Percentiles rank a stretch among this genome's conserved stretches.
phyloP scores from a whole-genome alignment of 805 yeast genomes.

The Wickerhamomyces bovis region DNA sequence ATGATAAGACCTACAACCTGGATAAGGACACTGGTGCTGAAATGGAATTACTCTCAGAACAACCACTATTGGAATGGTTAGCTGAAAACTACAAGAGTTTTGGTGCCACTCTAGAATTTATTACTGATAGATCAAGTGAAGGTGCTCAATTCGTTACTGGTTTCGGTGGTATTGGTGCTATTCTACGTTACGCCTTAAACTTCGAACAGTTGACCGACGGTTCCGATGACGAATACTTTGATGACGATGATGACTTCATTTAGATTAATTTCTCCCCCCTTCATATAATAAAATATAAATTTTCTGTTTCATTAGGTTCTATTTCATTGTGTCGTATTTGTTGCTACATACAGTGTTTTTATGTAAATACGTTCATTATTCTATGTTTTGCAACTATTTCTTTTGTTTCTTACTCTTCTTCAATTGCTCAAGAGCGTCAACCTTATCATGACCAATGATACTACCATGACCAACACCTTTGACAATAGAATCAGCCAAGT shows the following conservation, averaged over 20 bases:
- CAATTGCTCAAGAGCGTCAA: constrained; percentile 63
- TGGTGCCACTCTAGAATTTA: constrained; percentile 95
- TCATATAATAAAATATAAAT: not conserved
- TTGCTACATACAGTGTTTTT: not conserved
- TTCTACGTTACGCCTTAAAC: constrained; percentile 93
- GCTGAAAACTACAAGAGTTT: constrained; percentile 92
- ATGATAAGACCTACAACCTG: constrained; percentile 67
- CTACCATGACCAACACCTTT: constrained; percentile 60
- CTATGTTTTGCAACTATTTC: not conserved
- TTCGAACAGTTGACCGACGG: constrained; percentile 93
- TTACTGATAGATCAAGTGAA: constrained; percentile 93
- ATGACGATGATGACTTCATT: constrained; percentile 38
- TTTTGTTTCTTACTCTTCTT: constrained; percentile 21
- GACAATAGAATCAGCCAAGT: constrained; percentile 71
- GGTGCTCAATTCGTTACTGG: constrained; percentile 98
- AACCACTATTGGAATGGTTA: constrained; percentile 90
- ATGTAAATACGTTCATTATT: not conserved
- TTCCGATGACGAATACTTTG: constrained; percentile 85
- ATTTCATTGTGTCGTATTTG: not conserved
- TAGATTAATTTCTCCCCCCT: constrained; percentile 4
- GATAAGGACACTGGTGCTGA: constrained; percentile 88
- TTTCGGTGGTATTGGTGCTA: constrained; percentile 98
- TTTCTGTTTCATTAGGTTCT: not conserved
- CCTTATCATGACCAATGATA: constrained; percentile 64
- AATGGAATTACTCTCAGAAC: constrained; percentile 83